Evolutionary conservation across 129 eudicot genomes (phyloP), one percentile per base, ranked within the genome.

Genomic region (Flaveria brownii): DNA sequence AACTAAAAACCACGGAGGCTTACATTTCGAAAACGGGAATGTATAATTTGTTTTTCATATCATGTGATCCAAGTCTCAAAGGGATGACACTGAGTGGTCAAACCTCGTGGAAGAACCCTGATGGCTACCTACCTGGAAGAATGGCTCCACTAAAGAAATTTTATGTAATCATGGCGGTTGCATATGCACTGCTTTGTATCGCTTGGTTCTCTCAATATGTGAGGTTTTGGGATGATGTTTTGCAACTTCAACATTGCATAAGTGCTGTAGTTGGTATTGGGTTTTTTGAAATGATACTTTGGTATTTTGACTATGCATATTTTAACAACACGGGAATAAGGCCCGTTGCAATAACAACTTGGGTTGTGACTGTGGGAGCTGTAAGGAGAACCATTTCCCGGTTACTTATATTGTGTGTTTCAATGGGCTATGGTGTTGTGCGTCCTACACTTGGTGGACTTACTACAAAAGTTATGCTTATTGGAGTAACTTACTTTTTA

Each of bases 381-480:
- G 49, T 84, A 57, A 89, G 99, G 83, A 87, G 81, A 83, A 95
- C 96, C 56, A 57, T 91, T 73, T 87, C 97, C 28, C 94, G 99
- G 39, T 77, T 95, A 56, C 91, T 95, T 57, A 91, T 95, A 52
- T 88, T 95, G 71, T 91, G 87, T 68, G 94, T 95, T 51, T 84
- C 99, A 26, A 95, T 95, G 99, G 99, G 99, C 9, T 95, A 91
- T 75, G 99, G 99, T 46, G 99, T 95, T 76, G 96, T 95, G 54
- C 96, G 99, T 16, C 99, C 99, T 75, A 95, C 99, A 18, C 96
- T 95, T 78, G 99, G 99, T 83, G 99, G 99, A 13, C 89, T 95
- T 68, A 95, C 97, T 56, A 84, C 92, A 10, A 95, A 95, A 78
- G 99, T 95, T 66, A 67, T 91, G 81, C 96, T 91, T 59, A 82